Evolutionary conservation across 2,329 filamentous ascomycete genomes (phyloP).

Genomic region (Rugonectria rugulosa): DNA sequence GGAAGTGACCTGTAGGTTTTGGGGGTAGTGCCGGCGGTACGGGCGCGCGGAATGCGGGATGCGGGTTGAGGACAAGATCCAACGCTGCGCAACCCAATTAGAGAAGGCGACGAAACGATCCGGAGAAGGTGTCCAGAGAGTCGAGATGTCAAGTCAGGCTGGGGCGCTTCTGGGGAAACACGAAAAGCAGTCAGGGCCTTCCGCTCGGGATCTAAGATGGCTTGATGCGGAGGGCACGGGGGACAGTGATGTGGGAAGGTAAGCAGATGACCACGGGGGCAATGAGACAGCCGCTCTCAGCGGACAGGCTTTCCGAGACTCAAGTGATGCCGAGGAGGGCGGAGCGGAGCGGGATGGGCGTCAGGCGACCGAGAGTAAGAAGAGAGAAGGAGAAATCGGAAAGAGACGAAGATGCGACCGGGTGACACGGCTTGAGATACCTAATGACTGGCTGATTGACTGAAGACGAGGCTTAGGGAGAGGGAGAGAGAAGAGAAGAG

Average conservation of each 20-base stretch:
- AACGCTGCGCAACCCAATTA: constrained; percentile 4
- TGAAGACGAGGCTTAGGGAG: constrained; percentile 26
- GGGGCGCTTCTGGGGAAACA: constrained; percentile 4
- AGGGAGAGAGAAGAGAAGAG: constrained; percentile 14
- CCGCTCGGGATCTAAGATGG: constrained; percentile 2
- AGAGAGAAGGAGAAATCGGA: too few relatives aligned
- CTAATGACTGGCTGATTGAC: too few relatives aligned
- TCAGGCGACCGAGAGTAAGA: constrained; percentile 27
- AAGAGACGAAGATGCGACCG: constrained; percentile 14
- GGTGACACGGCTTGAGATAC: constrained; percentile 25
- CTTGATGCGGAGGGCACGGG: constrained; percentile 16
- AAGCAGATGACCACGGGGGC: constrained; percentile 21
- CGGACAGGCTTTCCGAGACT: constrained; percentile 17
- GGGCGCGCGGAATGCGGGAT: constrained; percentile 16
- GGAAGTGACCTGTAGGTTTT: constrained; percentile 29
- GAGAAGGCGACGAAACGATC: neutral
- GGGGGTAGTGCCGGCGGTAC: constrained; percentile 12
- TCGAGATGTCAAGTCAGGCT: neutral
- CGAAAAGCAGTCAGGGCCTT: neutral
- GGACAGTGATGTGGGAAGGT: constrained; percentile 1
- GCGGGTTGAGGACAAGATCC: constrained; percentile 9
- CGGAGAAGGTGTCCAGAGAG: too few relatives aligned
- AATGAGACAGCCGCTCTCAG: constrained; percentile 20
- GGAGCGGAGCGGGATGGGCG: constrained; percentile 22
- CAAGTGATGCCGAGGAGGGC: constrained; percentile 13